Evolutionary conservation across 2,329 filamentous ascomycete species (phyloP).

Genomic region (Allantophomopsis lycopodina): DNA sequence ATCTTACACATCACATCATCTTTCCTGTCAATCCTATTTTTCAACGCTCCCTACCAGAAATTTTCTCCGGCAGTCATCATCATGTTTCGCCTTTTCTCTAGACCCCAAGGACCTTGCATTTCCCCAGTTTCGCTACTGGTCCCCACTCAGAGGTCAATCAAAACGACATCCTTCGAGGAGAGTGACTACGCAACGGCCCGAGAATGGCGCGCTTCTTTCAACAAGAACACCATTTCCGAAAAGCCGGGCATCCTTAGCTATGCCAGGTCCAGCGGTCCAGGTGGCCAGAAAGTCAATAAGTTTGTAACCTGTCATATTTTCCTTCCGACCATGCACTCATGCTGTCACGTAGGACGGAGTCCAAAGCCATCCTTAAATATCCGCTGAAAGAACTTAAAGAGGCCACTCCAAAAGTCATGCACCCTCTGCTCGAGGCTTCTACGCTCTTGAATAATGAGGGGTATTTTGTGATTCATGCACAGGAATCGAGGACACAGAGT

Average conservation of each 20-base stretch:
- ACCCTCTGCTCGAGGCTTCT: constrained; percentile 9
- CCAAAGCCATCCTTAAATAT: constrained; percentile 18
- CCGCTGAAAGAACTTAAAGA: constrained; percentile 9
- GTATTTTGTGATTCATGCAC: constrained; percentile 15
- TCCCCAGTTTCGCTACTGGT: too few species aligned
- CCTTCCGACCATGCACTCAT: constrained; percentile 1
- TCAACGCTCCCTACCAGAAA: too few species aligned
- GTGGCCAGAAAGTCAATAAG: constrained; percentile 22
- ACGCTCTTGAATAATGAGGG: constrained; percentile 9
- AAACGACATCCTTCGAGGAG: background rate
- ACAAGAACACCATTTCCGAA: constrained; percentile 9
- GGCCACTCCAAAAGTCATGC: constrained; percentile 14
- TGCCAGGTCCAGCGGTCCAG: constrained; percentile 14
- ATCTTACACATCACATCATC: too few species aligned
- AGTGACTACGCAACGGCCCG: constrained; percentile 10
- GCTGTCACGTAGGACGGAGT: constrained; percentile 12
- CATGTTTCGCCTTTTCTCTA: too few species aligned
- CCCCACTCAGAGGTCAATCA: too few species aligned
- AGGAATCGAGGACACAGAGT: constrained; percentile 11
- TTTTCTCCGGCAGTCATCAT: too few species aligned
- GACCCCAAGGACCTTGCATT: too few species aligned
- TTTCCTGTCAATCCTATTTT: too few species aligned
- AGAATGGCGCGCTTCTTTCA: constrained; percentile 14
- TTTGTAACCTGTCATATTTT: constrained; percentile 3
- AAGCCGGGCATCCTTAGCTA: constrained; percentile 14